Evolutionary conservation across 305 asterid species (phyloP).

Genomic region (Rubia peregrina): DNA sequence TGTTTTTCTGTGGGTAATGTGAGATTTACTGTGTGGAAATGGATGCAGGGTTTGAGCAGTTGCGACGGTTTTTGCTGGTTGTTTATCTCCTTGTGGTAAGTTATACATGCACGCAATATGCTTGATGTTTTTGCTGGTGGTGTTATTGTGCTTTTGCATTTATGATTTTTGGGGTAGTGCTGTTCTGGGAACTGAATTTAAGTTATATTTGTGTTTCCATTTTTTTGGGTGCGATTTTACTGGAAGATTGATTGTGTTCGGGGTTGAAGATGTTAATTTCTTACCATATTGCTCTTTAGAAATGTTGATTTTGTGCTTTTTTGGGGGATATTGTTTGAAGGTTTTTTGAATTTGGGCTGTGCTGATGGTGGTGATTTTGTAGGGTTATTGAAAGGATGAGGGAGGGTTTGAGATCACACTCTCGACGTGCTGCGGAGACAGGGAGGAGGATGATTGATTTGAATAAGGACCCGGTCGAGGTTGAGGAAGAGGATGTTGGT

Average conservation of each 20-base stretch:
- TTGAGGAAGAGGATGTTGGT: slow-evolving; percentile 25
- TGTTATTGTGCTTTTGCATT: not conserved
- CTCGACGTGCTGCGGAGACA: slow-evolving; percentile 11
- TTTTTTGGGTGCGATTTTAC: not conserved
- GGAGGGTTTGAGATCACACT: slow-evolving; percentile 24
- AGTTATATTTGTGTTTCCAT: not conserved
- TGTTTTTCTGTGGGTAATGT: not conserved
- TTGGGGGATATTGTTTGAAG: not conserved
- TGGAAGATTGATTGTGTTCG: not conserved
- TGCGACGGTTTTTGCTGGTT: not conserved
- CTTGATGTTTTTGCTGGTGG: not conserved
- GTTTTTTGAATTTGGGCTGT: slow-evolving; percentile 21
- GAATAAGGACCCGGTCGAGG: slow-evolving; percentile 53
- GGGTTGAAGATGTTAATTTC: not conserved
- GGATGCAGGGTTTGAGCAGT: not conserved
- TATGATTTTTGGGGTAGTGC: not conserved
- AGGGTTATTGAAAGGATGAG: slow-evolving; percentile 32
- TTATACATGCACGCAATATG: not conserved
- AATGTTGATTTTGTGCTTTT: not conserved
- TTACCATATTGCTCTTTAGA: not conserved
- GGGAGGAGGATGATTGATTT: slow-evolving; percentile 56
- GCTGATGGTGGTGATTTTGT: slow-evolving; percentile 10
- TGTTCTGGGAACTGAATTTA: not conserved
- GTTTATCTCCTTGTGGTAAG: slow-evolving; percentile 8
- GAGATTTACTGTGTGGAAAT: not conserved